A percentile compares a stretch with the other conserved stretches of the same genome.
Evolutionary conservation across 805 yeast species (phyloP).

Genomic region (Naumovozyma baii): DNA sequence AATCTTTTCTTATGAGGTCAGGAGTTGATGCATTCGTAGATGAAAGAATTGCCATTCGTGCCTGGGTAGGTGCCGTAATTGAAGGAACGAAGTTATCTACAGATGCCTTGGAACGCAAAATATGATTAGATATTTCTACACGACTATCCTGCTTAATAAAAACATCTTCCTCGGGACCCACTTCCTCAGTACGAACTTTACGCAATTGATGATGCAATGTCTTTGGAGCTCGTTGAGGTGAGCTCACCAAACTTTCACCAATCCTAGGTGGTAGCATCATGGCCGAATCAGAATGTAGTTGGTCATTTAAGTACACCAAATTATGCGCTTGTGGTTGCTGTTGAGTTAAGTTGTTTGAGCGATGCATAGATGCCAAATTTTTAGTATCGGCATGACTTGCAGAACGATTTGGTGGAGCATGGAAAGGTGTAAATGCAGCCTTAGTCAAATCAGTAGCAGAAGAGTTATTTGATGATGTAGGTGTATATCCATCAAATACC

Average conservation of each 20-base stretch:
- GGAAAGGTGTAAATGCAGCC: conserved; percentile 17
- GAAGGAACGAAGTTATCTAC: not conserved
- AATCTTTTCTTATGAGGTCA: conserved; percentile 11
- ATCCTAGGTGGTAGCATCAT: conserved; percentile 5
- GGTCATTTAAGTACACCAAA: not conserved
- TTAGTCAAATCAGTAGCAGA: conserved; percentile 32
- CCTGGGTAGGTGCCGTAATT: not conserved
- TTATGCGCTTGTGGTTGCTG: not conserved
- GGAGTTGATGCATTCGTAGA: conserved; percentile 6
- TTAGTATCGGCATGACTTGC: conserved; percentile 1
- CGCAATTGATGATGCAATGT: not conserved
- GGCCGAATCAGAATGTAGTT: not conserved
- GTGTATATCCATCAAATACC: conserved; percentile 63
- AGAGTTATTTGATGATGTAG: conserved; percentile 51
- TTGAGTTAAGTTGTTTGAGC: not conserved
- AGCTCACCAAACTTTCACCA: conserved; percentile 10
- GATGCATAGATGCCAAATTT: not conserved
- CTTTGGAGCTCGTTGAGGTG: conserved; percentile 10
- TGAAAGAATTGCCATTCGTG: not conserved
- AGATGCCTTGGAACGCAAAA: not conserved
- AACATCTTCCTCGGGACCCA: not conserved
- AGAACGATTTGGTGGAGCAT: conserved; percentile 4
- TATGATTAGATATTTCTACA: not conserved
- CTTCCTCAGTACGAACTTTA: not conserved
- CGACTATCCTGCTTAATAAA: not conserved